Conservation (phyloP, 2,329 filamentous ascomycete species). For the Phyllosticta capitalensis region DNA sequence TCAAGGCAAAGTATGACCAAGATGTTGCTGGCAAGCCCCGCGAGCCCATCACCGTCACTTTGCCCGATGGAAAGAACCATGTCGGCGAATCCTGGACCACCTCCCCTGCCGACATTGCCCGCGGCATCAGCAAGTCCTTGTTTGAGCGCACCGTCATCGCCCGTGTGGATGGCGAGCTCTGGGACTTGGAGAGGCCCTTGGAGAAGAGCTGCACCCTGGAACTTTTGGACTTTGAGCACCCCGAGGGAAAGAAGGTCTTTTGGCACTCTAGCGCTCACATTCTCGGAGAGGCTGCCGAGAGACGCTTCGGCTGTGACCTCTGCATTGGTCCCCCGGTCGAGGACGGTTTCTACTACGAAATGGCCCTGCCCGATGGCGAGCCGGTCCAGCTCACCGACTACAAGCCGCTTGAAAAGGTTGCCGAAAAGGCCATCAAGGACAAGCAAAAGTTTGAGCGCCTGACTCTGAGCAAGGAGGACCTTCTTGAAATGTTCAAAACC, state of each 20-base stretch:
- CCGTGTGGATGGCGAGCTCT: conserved; percentile 73
- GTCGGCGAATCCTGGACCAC: conserved; percentile 83
- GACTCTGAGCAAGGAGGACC: conserved; percentile 78
- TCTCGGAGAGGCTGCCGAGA: conserved; percentile 88
- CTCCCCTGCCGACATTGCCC: conserved; percentile 69
- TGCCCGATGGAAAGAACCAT: conserved; percentile 62
- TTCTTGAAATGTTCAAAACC: conserved; percentile 93
- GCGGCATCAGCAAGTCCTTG: conserved; percentile 72
- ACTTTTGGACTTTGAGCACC: conserved; percentile 70
- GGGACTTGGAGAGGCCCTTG: conserved; percentile 85
- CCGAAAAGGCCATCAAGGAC: conserved; percentile 82
- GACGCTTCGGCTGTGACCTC: conserved; percentile 80
- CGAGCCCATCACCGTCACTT: conserved; percentile 63
- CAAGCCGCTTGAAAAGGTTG: conserved; percentile 73
- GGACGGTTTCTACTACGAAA: conserved; percentile 95
- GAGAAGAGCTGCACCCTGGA: conserved; percentile 81
- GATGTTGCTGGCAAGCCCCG: conserved; percentile 62
- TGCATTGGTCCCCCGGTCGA: conserved; percentile 90
- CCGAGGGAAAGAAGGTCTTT: conserved; percentile 82
- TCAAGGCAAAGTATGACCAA: conserved; percentile 75
- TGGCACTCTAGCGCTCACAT: conserved; percentile 97
- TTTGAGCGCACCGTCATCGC: conserved; percentile 83
- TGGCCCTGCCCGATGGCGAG: conserved; percentile 67
- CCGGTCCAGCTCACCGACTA: conserved; percentile 68
- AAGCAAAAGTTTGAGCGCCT: conserved; percentile 92